A percentile compares a stretch with the other conserved stretches of the same genome.
These are phyloP conservation scores for Penicillium coprophilum DNA, from an alignment of 495 filamentous ascomycete genomes.

Conservation along the genomic window DNA sequence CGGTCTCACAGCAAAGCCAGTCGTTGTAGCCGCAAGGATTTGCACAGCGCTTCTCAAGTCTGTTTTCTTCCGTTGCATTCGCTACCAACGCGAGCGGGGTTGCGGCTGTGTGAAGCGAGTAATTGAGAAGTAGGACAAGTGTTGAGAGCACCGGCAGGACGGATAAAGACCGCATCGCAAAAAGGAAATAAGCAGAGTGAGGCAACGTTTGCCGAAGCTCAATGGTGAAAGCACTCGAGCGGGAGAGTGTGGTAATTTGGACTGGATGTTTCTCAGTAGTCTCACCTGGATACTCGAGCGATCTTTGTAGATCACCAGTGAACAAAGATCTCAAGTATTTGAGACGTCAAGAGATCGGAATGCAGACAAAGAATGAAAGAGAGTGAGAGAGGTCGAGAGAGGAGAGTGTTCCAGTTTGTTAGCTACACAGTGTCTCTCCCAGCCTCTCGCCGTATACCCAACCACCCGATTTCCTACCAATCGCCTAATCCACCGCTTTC, in stretches of 20 bases:
- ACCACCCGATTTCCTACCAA: slow-evolving; percentile 46
- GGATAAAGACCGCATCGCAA: slow-evolving; percentile 34
- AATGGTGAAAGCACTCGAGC: slow-evolving; percentile 8
- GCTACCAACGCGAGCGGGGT: slow-evolving; percentile 35
- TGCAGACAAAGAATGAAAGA: slow-evolving; percentile 15
- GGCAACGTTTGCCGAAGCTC: neutral
- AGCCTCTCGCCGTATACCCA: slow-evolving; percentile 35
- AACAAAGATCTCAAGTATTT: slow-evolving; percentile 8
- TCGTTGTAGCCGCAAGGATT: slow-evolving; percentile 66
- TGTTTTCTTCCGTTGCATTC: slow-evolving; percentile 32
- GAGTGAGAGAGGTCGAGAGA: slow-evolving; percentile 18
- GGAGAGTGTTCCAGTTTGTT: slow-evolving; percentile 12
- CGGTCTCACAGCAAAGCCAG: slow-evolving; percentile 65
- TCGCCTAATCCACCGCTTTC: slow-evolving; percentile 11
- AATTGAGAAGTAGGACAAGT: slow-evolving; percentile 28
- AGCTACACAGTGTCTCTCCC: slow-evolving; percentile 35
- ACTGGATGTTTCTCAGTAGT: slow-evolving; percentile 1
- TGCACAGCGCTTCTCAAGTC: slow-evolving; percentile 53
- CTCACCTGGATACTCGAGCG: slow-evolving; percentile 8
- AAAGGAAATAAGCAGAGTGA: slow-evolving; percentile 17
- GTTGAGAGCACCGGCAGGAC: slow-evolving; percentile 30
- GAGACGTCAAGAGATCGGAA: slow-evolving; percentile 13
- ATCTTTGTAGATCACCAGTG: slow-evolving; percentile 1
- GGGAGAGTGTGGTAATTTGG: slow-evolving; percentile 1
- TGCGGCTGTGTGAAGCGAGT: slow-evolving; percentile 33